These are phyloP conservation scores for Fistulina hepatica DNA, from an alignment of 1,284 basidiomycete genomes.

Conservation along the genomic window DNA sequence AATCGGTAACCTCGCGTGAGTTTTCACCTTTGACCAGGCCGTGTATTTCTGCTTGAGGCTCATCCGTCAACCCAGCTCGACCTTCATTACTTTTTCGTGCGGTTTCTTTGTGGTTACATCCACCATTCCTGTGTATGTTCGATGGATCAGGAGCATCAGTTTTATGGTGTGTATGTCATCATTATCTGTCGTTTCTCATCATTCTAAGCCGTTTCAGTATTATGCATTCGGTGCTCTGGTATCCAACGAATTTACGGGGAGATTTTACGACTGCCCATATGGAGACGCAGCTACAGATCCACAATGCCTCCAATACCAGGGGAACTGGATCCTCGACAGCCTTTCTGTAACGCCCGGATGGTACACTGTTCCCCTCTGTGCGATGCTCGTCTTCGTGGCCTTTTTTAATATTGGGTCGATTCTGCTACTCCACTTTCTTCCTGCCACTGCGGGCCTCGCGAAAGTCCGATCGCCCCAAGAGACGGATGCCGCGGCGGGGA, in stretches of 20 bases:
- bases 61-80: conserved; percentile 11
- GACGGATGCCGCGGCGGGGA: not conserved
- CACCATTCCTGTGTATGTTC: conserved; percentile 29
- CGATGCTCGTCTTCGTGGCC: conserved; percentile 22
- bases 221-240: conserved; percentile 13
- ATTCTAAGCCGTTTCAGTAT: conserved; percentile 4
- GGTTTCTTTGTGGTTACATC: conserved; percentile 23
- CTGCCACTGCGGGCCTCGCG: conserved; percentile 6
- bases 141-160: conserved; percentile 28
- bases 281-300: conserved; percentile 8
- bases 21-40: not conserved
- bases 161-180: conserved; percentile 2
- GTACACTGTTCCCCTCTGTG: conserved; percentile 5
- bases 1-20: conserved; percentile 15
- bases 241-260: conserved; percentile 12
- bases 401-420: conserved; percentile 15
- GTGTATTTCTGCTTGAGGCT: not conserved
- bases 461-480: conserved; percentile 4
- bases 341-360: conserved; percentile 6
- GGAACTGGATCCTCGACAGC: conserved; percentile 11
- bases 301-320: conserved; percentile 11
- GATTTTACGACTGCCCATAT: conserved; percentile 13
- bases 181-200: not conserved
- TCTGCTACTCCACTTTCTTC: conserved; percentile 5
- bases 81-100: conserved; percentile 20